A percentile compares a stretch with the other conserved stretches of the same genome.
phyloP scores from a whole-genome alignment of 352 stramenopile genomes.

The Globisporangium irregulare region DNA sequence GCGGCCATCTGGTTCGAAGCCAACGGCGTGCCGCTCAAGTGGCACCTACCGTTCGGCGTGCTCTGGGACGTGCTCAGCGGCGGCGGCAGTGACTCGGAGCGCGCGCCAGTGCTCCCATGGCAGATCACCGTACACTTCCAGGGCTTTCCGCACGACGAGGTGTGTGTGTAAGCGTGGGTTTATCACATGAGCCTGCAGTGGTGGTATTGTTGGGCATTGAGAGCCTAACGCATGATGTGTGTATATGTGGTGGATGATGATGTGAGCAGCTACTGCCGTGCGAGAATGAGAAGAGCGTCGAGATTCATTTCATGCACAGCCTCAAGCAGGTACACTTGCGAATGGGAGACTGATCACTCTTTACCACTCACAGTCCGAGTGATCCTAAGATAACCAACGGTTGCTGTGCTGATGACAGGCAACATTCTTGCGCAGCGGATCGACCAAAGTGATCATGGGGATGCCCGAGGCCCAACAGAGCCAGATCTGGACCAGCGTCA shows the following conservation, averaged over 20 bases:
- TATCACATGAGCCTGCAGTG: not conserved
- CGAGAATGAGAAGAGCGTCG: constrained; percentile 71
- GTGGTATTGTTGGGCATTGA: not conserved
- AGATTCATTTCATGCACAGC: constrained; percentile 85
- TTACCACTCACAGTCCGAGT: not conserved
- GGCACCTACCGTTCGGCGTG: constrained; percentile 75
- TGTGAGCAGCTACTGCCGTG: constrained; percentile 51
- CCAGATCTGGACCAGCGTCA: constrained; percentile 77
- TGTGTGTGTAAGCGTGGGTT: constrained; percentile 13
- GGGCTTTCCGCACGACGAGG: constrained; percentile 54
- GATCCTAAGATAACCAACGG: not conserved
- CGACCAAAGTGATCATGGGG: constrained; percentile 78
- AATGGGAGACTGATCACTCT: not conserved
- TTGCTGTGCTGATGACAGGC: constrained; percentile 19
- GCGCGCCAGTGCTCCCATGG: constrained; percentile 47
- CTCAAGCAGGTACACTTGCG: constrained; percentile 53
- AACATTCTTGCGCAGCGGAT: constrained; percentile 67
- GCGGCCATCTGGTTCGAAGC: constrained; percentile 72
- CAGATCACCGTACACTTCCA: constrained; percentile 76
- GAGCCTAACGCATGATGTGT: not conserved
- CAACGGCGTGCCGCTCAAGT: constrained; percentile 60
- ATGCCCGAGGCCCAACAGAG: constrained; percentile 77
- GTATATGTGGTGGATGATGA: not conserved
- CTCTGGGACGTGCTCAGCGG: constrained; percentile 52
- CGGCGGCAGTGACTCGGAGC: not conserved